phyloP scores from a whole-genome alignment of 768 basidiomycete species.

The Pilatotrama ljubarskyi region DNA sequence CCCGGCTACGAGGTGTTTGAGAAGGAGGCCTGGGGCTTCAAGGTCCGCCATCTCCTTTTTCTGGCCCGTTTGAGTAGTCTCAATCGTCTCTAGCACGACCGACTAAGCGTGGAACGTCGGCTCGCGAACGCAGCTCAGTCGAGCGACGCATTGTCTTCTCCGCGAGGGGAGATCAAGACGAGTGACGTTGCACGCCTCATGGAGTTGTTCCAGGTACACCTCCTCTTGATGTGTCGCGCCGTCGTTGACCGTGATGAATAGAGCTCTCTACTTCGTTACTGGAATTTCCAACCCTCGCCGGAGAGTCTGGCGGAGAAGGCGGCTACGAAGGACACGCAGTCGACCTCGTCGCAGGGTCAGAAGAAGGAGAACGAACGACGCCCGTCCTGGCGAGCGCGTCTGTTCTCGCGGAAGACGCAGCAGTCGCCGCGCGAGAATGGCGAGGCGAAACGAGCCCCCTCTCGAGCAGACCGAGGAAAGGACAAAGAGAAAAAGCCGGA shows the following conservation, averaged over 20 bases:
- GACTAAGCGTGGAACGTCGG: conserved; percentile 69
- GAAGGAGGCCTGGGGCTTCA: conserved; percentile 77
- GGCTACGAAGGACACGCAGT: conserved; percentile 11
- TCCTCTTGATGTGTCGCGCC: too few species aligned
- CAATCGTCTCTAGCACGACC: conserved; percentile 56
- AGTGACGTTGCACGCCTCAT: conserved; percentile 81
- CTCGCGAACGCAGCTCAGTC: conserved; percentile 45
- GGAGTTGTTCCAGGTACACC: conserved; percentile 74
- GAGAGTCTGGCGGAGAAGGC: conserved; percentile 12
- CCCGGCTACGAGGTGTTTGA: conserved; percentile 72
- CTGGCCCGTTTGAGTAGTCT: too few species aligned
- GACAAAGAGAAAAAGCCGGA: conserved; percentile 34
- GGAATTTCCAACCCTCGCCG: conserved; percentile 57
- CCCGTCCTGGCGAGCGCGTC: conserved; percentile 21
- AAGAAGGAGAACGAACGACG: conserved; percentile 9
- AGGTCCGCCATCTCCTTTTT: too few species aligned
- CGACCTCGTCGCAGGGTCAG: neutral
- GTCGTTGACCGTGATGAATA: conserved; percentile 27
- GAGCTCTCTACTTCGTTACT: conserved; percentile 72
- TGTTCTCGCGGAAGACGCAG: conserved; percentile 23
- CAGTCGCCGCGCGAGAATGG: conserved; percentile 15
- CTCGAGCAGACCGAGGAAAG: conserved; percentile 30
- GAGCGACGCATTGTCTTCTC: conserved; percentile 23
- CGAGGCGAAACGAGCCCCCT: neutral
- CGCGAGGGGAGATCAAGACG: conserved; percentile 53